Base-by-base conservation (phyloP, 108 stramenopile species). In the Nitzschia sp. region DNA sequence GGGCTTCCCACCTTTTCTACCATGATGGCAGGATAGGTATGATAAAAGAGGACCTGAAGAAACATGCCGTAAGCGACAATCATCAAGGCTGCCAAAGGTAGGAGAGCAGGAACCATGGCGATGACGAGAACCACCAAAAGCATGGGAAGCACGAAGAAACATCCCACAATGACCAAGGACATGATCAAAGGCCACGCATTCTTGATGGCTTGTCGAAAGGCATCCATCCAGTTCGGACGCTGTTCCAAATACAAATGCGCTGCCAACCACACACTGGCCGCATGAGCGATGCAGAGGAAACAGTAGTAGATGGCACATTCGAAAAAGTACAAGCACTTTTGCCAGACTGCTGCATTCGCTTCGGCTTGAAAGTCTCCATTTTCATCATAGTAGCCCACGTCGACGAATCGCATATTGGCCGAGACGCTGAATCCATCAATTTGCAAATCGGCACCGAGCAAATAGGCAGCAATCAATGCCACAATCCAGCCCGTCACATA, bases 21-120 rank as follows among this genome's bases (percentile, higher is more conserved):
- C 66, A 68, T 53, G 31, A 68, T 53, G 29, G 27, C 66, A 6
- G 66, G 53, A 29, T 68, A 54, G 66, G 35, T 28, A 26, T 45
- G 66, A 26, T 27, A 68, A 29, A 23, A 28, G 30, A 36, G 8
- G 32, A 53, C 35, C 33, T 35, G 41, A 26, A 68, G 4, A 38
- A 22, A 53, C 2, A 19, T 38, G 11, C 55, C 19, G 8, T 17
- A 28, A 3, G 25, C 6, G 2, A 36, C 32, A 3, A 55, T 13
- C n/a, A 68, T 5, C 11, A 55, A 28, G 11, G 35, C 33, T 17
- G 30, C 6, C 6, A 62, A 26, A 3, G 25, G 21, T 3, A 58
- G 23, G 26, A 29, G 26, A 44, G 17, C 17, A 4, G 44, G 8
- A 15, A 21, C 41, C 36, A 19, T 11, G 25, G 30, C 29, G 25